These are phyloP conservation scores for Microdochium nivale DNA, from an alignment of 2,329 filamentous ascomycete species.

Conservation along the genomic window DNA sequence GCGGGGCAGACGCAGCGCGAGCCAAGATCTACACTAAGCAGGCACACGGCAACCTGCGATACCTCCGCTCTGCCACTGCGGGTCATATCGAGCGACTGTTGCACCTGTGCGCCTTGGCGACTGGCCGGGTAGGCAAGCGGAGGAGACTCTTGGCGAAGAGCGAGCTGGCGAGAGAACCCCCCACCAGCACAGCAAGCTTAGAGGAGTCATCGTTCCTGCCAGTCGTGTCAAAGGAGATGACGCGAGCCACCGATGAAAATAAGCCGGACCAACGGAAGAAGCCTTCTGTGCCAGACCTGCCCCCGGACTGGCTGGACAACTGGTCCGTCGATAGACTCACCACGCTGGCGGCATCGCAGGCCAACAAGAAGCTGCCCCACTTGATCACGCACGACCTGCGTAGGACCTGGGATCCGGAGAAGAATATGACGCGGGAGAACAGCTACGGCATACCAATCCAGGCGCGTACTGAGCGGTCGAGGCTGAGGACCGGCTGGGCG, in stretches of 20 bases:
- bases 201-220: constrained; percentile 11
- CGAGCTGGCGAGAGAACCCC: constrained; percentile 27
- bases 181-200: constrained; percentile 31
- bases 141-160: constrained; percentile 36
- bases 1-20: constrained; percentile 8
- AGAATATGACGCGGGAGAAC: constrained; percentile 30
- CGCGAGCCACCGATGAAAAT: not conserved
- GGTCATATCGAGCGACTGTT: constrained; percentile 39
- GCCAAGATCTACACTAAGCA: constrained; percentile 23
- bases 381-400: constrained; percentile 17
- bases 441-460: constrained; percentile 39
- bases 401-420: constrained; percentile 23
- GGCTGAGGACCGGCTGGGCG: constrained; percentile 39
- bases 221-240: not conserved
- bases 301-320: constrained; percentile 33
- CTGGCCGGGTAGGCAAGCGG: constrained; percentile 43
- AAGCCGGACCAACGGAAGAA: not conserved
- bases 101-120: constrained; percentile 36
- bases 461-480: constrained; percentile 28
- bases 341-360: constrained; percentile 32
- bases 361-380: constrained; percentile 17
- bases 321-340: constrained; percentile 40
- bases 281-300: not conserved
- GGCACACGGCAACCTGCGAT: constrained; percentile 33
- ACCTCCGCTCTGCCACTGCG: constrained; percentile 42